Percentiles rank a stretch among this genome's conserved stretches.
phyloP scores from a whole-genome alignment of 2,329 filamentous ascomycete genomes.

The Colletotrichum cuscutae region DNA sequence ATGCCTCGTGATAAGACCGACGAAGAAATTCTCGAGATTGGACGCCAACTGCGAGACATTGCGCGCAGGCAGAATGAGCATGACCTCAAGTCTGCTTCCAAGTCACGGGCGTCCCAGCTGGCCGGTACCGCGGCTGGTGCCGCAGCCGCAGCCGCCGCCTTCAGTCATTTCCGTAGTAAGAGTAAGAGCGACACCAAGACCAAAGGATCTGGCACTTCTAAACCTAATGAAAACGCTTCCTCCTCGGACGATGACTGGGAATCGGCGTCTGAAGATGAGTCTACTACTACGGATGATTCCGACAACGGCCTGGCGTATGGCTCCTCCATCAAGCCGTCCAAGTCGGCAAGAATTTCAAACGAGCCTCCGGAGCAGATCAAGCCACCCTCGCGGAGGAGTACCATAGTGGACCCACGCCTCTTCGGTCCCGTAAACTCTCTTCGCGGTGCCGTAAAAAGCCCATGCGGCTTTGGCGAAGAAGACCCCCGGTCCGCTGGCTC shows the following conservation, averaged over 20 bases:
- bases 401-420: slow-evolving; percentile 66
- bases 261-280: slow-evolving; percentile 62
- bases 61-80: slow-evolving; percentile 61
- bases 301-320: slow-evolving; percentile 57
- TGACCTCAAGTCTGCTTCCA: slow-evolving; percentile 57
- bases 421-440: slow-evolving; percentile 73
- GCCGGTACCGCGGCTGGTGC: slow-evolving; percentile 45
- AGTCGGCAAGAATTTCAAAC: slow-evolving; percentile 30
- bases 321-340: slow-evolving; percentile 41
- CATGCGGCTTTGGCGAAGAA: slow-evolving; percentile 63
- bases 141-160: slow-evolving; percentile 44
- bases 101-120: slow-evolving; percentile 49
- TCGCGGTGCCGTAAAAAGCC: slow-evolving; percentile 63
- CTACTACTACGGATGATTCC: slow-evolving; percentile 53
- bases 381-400: slow-evolving; percentile 42
- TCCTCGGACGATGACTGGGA: slow-evolving; percentile 63
- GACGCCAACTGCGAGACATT: slow-evolving; percentile 63
- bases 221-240: slow-evolving; percentile 47
- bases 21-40: slow-evolving; percentile 67
- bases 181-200: slow-evolving; percentile 46
- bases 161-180: slow-evolving; percentile 54
- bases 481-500: slow-evolving; percentile 41
- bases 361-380: slow-evolving; percentile 33
- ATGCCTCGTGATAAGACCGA: slow-evolving; percentile 54
- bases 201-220: slow-evolving; percentile 54